Conservation (phyloP, 2,329 filamentous ascomycete genomes). For the Hysterium pulicare region DNA sequence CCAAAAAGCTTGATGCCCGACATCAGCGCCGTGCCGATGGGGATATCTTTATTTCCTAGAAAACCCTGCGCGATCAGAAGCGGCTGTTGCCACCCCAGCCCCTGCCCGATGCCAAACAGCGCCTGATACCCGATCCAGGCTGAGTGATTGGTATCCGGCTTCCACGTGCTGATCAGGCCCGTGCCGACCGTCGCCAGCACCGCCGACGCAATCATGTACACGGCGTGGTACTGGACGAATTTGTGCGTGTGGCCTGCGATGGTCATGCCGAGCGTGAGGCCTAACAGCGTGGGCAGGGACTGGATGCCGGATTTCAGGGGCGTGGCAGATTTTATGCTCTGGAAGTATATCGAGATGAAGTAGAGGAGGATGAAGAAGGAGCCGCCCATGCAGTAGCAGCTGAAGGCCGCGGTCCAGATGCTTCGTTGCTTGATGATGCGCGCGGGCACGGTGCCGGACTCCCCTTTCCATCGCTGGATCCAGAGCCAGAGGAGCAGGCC, state of each 20-base stretch:
- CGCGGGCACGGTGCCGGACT: constrained; percentile 35
- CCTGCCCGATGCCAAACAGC: constrained; percentile 40
- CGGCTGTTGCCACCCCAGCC: constrained; percentile 32
- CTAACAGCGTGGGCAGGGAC: constrained; percentile 40
- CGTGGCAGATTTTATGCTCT: constrained; percentile 33
- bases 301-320: constrained; percentile 37
- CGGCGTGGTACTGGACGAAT: constrained; percentile 31
- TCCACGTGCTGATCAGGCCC: constrained; percentile 43
- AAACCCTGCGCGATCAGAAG: constrained; percentile 34
- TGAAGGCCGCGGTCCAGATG: constrained; percentile 14
- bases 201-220: constrained; percentile 19
- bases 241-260: constrained; percentile 18
- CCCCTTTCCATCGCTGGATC: constrained; percentile 35
- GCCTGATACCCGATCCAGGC: constrained; percentile 47
- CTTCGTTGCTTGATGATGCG: constrained; percentile 39
- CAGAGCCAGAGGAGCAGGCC: constrained; percentile 30
- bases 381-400: constrained; percentile 11
- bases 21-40: constrained; percentile 27
- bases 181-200: constrained; percentile 30
- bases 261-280: constrained; percentile 16
- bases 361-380: constrained; percentile 38
- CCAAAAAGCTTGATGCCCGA: constrained; percentile 44
- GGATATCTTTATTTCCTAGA: constrained; percentile 31
- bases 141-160: constrained; percentile 27
- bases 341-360: constrained; percentile 47